These are phyloP conservation scores for Suillus alpinus DNA, from an alignment of 768 basidiomycete genomes.

Conservation along the genomic window DNA sequence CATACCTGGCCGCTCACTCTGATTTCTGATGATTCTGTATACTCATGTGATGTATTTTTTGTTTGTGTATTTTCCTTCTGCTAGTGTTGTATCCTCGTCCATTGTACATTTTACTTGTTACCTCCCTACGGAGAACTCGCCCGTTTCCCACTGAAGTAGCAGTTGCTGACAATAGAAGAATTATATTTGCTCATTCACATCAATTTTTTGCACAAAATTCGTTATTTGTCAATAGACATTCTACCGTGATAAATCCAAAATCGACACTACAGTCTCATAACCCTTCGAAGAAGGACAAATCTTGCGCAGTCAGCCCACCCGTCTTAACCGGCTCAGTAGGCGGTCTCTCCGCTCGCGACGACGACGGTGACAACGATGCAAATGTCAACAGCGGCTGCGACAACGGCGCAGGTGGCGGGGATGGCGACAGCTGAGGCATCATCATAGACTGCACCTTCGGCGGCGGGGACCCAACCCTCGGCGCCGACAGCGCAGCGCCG, in stretches of 20 bases:
- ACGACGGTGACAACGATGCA: slow-evolving; percentile 15
- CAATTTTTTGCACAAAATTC: too few relatives aligned
- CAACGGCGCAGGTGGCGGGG: slow-evolving; percentile 14
- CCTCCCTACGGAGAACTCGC: background rate
- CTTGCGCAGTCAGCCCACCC: slow-evolving; percentile 77
- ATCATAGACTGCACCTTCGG: slow-evolving; percentile 9
- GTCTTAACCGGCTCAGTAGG: slow-evolving; percentile 22
- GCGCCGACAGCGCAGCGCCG: slow-evolving; percentile 8
- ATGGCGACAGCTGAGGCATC: slow-evolving; percentile 14
- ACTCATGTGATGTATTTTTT: background rate
- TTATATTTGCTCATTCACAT: background rate
- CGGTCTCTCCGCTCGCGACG: slow-evolving; percentile 14
- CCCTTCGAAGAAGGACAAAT: slow-evolving; percentile 86
- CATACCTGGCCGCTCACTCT: background rate
- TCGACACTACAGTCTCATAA: slow-evolving; percentile 31
- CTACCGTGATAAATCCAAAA: background rate
- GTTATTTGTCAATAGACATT: background rate
- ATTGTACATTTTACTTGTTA: background rate
- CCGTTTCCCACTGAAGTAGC: background rate
- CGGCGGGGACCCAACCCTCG: slow-evolving; percentile 7
- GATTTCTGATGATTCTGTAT: background rate
- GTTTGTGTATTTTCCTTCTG: background rate
- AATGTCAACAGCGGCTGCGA: slow-evolving; percentile 16
- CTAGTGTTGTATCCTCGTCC: background rate
- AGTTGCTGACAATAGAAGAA: background rate